Evolutionary conservation across 345 rosid genomes (phyloP).

Genomic region (Eucalyptus regnans): DNA sequence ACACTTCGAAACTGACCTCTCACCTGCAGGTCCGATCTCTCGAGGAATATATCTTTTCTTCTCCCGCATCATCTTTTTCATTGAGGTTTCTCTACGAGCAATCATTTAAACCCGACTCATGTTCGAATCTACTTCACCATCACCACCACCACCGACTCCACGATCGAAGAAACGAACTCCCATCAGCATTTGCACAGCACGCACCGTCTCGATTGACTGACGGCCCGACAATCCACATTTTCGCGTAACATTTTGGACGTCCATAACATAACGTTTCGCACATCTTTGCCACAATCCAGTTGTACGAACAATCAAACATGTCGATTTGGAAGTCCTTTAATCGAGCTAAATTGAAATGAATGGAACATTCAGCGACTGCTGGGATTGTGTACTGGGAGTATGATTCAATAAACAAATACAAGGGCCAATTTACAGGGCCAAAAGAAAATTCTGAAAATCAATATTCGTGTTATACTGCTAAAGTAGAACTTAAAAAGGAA

Average conservation of each 20-base stretch:
- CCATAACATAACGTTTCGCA: background rate
- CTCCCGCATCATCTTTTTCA: background rate
- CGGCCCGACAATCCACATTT: background rate
- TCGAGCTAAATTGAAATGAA: background rate
- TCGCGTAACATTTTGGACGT: background rate
- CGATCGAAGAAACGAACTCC: background rate
- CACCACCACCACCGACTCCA: background rate
- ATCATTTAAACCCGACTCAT: background rate
- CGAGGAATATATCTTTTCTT: background rate
- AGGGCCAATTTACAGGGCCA: background rate
- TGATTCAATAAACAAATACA: background rate
- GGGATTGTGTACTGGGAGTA: background rate
- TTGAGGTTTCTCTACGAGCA: background rate
- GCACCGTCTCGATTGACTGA: fast-evolving
- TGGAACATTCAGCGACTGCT: background rate
- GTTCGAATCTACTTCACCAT: background rate
- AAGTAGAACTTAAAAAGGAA: background rate
- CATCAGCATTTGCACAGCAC: background rate
- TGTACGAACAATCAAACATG: background rate
- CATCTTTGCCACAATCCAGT: background rate
- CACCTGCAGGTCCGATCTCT: background rate
- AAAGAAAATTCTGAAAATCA: background rate
- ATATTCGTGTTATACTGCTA: background rate
- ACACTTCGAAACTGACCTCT: background rate
- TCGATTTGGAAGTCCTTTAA: background rate